These are phyloP conservation scores for Fonsecaea multimorphosa DNA, from an alignment of 2,329 filamentous ascomycete genomes.

Conservation along the genomic window DNA sequence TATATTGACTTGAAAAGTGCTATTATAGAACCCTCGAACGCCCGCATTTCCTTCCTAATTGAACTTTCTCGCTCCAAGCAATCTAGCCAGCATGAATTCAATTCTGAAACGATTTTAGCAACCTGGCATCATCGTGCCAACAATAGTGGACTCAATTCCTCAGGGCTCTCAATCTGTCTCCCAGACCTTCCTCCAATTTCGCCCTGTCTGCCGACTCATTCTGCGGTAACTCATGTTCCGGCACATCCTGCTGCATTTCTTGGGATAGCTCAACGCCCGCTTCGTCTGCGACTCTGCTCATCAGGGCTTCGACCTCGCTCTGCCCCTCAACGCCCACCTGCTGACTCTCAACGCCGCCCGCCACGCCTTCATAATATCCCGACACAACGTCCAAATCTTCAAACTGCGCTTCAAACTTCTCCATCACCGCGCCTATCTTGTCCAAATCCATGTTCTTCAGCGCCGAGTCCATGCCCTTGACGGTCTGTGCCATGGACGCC, in stretches of 20 bases:
- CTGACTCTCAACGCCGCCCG: slow-evolving; percentile 56
- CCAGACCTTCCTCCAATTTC: slow-evolving; percentile 43
- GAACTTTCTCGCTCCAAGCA: neutral
- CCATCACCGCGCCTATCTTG: slow-evolving; percentile 69
- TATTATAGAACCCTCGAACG: neutral
- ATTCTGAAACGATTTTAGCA: neutral
- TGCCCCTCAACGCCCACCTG: slow-evolving; percentile 63
- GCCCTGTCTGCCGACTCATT: slow-evolving; percentile 39
- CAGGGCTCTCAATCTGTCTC: slow-evolving; percentile 43
- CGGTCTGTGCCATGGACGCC: slow-evolving; percentile 52
- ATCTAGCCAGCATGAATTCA: neutral
- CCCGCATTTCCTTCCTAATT: neutral
- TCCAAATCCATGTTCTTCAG: slow-evolving; percentile 55
- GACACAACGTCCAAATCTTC: slow-evolving; percentile 59
- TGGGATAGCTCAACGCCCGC: slow-evolving; percentile 81
- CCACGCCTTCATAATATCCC: slow-evolving; percentile 83
- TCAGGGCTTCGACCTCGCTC: slow-evolving; percentile 84
- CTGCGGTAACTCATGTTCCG: slow-evolving; percentile 32
- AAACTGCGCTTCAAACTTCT: slow-evolving; percentile 66
- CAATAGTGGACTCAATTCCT: slow-evolving; percentile 38
- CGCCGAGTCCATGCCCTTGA: slow-evolving; percentile 53
- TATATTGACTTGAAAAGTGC: neutral
- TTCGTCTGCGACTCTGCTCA: slow-evolving; percentile 86
- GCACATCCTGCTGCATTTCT: slow-evolving; percentile 62
- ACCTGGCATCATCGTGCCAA: neutral